Conservation (phyloP, 441 rosid genomes). For the Croton laevigatus region DNA sequence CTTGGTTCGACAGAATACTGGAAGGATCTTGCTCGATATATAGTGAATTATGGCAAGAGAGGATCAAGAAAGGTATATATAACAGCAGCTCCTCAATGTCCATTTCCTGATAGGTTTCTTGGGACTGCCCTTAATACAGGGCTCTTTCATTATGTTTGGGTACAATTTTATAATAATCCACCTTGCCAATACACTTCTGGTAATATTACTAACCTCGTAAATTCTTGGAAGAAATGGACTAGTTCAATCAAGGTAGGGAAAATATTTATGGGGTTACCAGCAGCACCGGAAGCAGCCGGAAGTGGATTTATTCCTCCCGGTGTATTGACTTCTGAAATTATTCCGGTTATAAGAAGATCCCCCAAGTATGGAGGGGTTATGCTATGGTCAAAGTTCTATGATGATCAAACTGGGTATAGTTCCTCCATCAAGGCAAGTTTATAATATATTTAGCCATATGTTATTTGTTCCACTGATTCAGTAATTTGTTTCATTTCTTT, state of each 20-base stretch:
- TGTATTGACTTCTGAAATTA: slow-evolving; percentile 47
- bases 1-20: slow-evolving; percentile 30
- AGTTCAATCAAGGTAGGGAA: slow-evolving; percentile 28
- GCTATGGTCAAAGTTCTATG: slow-evolving; percentile 58
- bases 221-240: slow-evolving; percentile 45
- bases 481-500: too few relatives aligned
- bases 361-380: slow-evolving; percentile 57
- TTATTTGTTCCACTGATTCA: too few relatives aligned
- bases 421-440: too few relatives aligned
- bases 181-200: slow-evolving; percentile 39
- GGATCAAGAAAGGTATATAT: slow-evolving; percentile 39
- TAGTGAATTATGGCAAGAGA: slow-evolving; percentile 22
- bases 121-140: slow-evolving; percentile 46
- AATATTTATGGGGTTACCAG: slow-evolving; percentile 68
- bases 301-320: slow-evolving; percentile 59
- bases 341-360: slow-evolving; percentile 50
- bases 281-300: slow-evolving; percentile 52
- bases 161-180: slow-evolving; percentile 54
- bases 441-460: too few relatives aligned
- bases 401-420: slow-evolving; percentile 42
- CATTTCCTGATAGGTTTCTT: slow-evolving; percentile 38
- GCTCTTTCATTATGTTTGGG: slow-evolving; percentile 47
- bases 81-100: slow-evolving; percentile 46
- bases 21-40: slow-evolving; percentile 35
- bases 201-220: slow-evolving; percentile 19